Percentiles rank a stretch among this genome's conserved stretches.
Conservation (phyloP, 371 early-diverging fungal genomes). For the Mortierella sp. region DNA sequence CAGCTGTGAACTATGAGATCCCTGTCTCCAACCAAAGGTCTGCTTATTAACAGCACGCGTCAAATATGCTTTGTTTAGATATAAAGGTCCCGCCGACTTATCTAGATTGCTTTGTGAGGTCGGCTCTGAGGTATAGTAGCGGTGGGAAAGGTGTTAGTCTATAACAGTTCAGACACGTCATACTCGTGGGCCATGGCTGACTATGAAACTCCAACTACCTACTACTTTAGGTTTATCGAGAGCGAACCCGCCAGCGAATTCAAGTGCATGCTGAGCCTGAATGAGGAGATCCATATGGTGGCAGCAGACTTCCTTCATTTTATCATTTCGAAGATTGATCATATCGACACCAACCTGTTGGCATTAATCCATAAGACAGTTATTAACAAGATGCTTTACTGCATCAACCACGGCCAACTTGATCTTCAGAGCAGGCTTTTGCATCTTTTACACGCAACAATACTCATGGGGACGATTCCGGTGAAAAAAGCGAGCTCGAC, state of each 20-base stretch:
- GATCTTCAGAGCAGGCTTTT: constrained; percentile 81
- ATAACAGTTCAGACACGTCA: not conserved
- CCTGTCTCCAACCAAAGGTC: too few relatives aligned
- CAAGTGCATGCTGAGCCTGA: constrained; percentile 41
- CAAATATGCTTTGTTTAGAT: constrained; percentile 15
- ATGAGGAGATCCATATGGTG: constrained; percentile 68
- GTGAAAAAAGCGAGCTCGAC: constrained; percentile 20
- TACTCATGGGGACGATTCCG: constrained; percentile 58
- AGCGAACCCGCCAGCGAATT: constrained; percentile 45
- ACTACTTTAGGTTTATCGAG: constrained; percentile 54
- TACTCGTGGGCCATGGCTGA: not conserved
- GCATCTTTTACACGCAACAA: constrained; percentile 70
- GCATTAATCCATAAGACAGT: constrained; percentile 66
- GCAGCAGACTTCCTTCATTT: constrained; percentile 72
- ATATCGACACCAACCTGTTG: constrained; percentile 63
- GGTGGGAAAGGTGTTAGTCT: too few relatives aligned
- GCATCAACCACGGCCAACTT: constrained; percentile 63
- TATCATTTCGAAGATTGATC: constrained; percentile 68
- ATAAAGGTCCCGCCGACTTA: constrained; percentile 37
- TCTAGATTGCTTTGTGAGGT: constrained; percentile 48
- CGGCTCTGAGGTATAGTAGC: constrained; percentile 45
- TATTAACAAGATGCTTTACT: constrained; percentile 71
- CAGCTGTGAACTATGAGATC: too few relatives aligned
- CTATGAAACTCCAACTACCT: too few relatives aligned
- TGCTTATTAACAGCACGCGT: not conserved